Conservation (phyloP, 345 rosid species). For the Viola odorata region DNA sequence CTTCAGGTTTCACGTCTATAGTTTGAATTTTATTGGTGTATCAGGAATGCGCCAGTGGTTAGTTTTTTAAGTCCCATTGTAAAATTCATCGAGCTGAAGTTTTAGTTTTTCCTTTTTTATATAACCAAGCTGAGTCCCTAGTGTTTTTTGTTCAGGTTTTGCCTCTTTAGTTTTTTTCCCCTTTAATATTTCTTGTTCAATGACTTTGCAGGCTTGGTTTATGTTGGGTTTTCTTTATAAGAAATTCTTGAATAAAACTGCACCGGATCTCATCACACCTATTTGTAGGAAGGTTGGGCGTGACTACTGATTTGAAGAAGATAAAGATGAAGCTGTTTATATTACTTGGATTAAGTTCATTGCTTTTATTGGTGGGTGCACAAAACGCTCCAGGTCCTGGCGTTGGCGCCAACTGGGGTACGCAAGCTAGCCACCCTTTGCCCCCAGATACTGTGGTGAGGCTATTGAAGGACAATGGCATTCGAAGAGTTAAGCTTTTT, state of each 20-base stretch:
- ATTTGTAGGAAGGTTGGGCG: background rate
- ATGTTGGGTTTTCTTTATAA: background rate
- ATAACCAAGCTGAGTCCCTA: background rate
- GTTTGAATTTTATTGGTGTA: too few species aligned
- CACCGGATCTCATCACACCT: background rate
- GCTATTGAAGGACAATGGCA: conserved; percentile 59
- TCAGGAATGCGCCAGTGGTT: background rate
- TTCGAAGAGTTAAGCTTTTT: conserved; percentile 87
- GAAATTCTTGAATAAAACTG: background rate
- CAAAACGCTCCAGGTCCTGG: conserved; percentile 33
- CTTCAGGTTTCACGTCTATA: too few species aligned
- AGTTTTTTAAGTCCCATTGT: background rate
- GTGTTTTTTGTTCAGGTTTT: background rate
- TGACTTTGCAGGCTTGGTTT: background rate
- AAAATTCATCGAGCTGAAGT: background rate
- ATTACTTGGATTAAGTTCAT: conserved; percentile 16
- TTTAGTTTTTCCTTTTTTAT: background rate
- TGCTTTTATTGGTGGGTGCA: conserved; percentile 26
- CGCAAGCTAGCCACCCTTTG: conserved; percentile 71
- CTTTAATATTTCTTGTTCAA: background rate
- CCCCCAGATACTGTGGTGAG: conserved; percentile 69
- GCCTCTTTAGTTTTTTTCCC: background rate
- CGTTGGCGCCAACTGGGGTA: conserved; percentile 71
- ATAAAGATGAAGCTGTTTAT: conserved; percentile 20
- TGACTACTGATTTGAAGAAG: conserved; percentile 13